Base-by-base conservation (phyloP, 1,139 yeast genomes). In the Magnusiomyces tetraspermus region DNA sequence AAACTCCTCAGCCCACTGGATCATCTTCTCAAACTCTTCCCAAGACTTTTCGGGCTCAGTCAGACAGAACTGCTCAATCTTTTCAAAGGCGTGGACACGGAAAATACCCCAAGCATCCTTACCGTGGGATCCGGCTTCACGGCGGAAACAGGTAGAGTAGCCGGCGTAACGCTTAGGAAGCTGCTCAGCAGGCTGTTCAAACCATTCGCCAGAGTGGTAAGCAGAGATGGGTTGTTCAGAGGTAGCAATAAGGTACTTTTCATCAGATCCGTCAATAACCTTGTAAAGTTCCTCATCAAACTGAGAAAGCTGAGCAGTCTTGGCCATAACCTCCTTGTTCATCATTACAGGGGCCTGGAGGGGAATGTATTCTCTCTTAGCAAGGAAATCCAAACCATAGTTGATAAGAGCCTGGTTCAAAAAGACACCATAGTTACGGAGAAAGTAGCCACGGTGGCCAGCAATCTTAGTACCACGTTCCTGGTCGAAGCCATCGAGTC, bases 101-200 rank as follows among this genome's bases (percentile, higher is more conserved):
- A 92, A 92, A 62, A 94, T 90, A 73, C 99, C 98, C 98, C 99
- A 94, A 48, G 99, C 98, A 68, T 92, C 99, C 73, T 92, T 92
- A 71, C 99, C 99, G 67, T 92, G 97, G 59, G 96, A 84, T 61
- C 99, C 99, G 56, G 99, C 98, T 76, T 92, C 99, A 75, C 98
- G 87, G 74, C 99, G 85, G 82, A 92, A 92, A 81, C 98, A 92
- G 51, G 96, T 85, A 33, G 97, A 89, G 76, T 84, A 92, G 63
- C 99, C 99, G 51, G 96, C 99, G 67, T 92, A 92, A 73, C 76
- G 69, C 60, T 88, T 80, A 58, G 99, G 99, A 65, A 92, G 78
- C 76, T 92, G 98, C 73, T 90, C 97, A 58, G 84, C 82, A 57
- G 99, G 98, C 63, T 87, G 83, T 73, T 94, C 98, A 66, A 92